These are phyloP conservation scores for Plenodomus biglobosus DNA, from an alignment of 2,329 filamentous ascomycete species.

Conservation along the genomic window DNA sequence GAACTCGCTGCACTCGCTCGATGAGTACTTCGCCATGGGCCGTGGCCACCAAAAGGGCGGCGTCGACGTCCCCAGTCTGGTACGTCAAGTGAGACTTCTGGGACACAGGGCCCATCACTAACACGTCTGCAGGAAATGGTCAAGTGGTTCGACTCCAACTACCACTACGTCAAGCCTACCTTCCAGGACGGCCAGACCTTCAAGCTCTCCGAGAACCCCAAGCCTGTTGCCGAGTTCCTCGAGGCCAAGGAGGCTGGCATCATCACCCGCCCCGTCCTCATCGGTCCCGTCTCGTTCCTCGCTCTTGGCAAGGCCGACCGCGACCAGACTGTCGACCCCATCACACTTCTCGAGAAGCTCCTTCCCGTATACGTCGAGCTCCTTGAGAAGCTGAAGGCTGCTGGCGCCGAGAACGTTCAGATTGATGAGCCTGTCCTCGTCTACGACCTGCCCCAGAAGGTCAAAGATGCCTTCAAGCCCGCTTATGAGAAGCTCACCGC, in stretches of 20 bases:
- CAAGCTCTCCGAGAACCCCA: conserved; percentile 82
- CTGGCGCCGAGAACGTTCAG: conserved; percentile 94
- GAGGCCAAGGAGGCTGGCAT: conserved; percentile 99
- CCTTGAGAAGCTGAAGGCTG: conserved; percentile 88
- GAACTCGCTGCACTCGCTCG: conserved; percentile 81
- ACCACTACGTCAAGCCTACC: conserved; percentile 99
- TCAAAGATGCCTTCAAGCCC: conserved; percentile 97
- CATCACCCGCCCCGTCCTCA: conserved; percentile 85
- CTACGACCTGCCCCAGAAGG: conserved; percentile 85
- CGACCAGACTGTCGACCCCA: conserved; percentile 88
- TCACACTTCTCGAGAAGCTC: conserved; percentile 89
- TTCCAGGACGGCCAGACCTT: conserved; percentile 96
- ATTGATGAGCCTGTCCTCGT: conserved; percentile 98
- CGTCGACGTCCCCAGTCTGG: conserved; percentile 85
- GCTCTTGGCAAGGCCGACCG: conserved; percentile 97
- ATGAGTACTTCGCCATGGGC: conserved; percentile 99
- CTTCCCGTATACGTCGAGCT: conserved; percentile 94
- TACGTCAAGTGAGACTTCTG: conserved; percentile 38
- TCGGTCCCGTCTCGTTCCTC: conserved; percentile 97
- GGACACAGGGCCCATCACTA: conserved; percentile 12
- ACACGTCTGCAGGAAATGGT: conserved; percentile 77
- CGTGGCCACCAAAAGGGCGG: conserved; percentile 95
- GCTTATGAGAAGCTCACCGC: conserved; percentile 88
- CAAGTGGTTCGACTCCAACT: conserved; percentile 99
- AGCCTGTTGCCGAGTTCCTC: conserved; percentile 90